Evolutionary conservation across 495 filamentous ascomycete genomes (phyloP).

Genomic region (Bathelium albidoporum): DNA sequence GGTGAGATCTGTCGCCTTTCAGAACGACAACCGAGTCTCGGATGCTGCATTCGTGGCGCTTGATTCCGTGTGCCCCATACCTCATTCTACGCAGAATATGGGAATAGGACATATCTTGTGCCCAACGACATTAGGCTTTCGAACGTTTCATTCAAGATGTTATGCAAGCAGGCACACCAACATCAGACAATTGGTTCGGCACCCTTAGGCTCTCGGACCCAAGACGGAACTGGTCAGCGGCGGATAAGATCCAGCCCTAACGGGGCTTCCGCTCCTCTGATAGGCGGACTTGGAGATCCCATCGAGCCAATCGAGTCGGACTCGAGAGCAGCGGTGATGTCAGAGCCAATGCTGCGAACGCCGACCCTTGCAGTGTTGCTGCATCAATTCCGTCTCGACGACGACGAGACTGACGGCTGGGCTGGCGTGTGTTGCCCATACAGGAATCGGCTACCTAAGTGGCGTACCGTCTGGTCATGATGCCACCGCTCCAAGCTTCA

Average conservation of each 20-base stretch:
- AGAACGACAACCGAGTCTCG: no score
- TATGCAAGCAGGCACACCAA: no score
- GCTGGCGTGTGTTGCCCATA: no score
- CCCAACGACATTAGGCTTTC: no score
- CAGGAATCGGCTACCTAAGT: neutral
- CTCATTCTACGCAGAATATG: no score
- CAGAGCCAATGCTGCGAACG: constrained; percentile 44
- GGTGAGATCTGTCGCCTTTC: no score
- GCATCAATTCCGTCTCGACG: neutral
- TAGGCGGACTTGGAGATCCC: neutral
- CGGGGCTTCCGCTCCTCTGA: neutral
- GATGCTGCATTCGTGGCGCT: no score
- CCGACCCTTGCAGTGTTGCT: neutral
- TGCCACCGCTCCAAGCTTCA: neutral
- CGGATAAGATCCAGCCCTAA: neutral
- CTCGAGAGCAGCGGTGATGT: constrained; percentile 70
- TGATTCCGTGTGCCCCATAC: no score
- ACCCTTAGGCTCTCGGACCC: neutral
- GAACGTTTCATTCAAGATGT: no score
- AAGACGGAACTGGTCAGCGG: neutral
- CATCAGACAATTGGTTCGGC: no score
- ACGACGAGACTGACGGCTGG: no score
- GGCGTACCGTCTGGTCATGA: neutral
- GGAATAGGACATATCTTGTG: no score
- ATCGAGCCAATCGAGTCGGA: constrained; percentile 28